phyloP scores from a whole-genome alignment of 2,329 filamentous ascomycete genomes.

The Aspergillus melleus region DNA sequence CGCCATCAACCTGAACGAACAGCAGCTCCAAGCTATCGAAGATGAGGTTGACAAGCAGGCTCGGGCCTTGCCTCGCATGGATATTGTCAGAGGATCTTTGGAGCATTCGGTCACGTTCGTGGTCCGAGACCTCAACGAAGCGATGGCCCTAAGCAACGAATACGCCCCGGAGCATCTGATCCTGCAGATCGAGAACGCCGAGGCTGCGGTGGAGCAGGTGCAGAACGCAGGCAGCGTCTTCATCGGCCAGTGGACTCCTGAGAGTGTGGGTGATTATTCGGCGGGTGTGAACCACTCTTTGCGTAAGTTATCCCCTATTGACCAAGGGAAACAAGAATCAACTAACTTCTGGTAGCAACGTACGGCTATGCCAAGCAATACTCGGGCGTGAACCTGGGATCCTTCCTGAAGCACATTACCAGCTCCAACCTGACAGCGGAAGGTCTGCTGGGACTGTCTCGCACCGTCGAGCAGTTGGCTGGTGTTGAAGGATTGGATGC shows the following conservation, averaged over 20 bases:
- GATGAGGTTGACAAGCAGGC: conserved; percentile 89
- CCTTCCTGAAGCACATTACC: conserved; percentile 97
- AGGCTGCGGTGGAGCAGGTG: conserved; percentile 72
- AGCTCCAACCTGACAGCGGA: conserved; percentile 85
- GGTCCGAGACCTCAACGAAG: conserved; percentile 69
- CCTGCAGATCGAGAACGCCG: conserved; percentile 78
- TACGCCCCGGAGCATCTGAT: conserved; percentile 98
- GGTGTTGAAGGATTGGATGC: conserved; percentile 94
- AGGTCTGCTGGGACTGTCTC: conserved; percentile 80
- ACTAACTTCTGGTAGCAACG: conserved; percentile 63
- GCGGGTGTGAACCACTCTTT: conserved; percentile 97
- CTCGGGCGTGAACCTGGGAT: conserved; percentile 92
- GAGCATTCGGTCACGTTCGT: conserved; percentile 86
- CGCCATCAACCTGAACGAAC: conserved; percentile 73
- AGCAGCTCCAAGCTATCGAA: conserved; percentile 78
- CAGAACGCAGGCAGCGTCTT: conserved; percentile 96
- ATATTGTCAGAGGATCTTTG: conserved; percentile 89
- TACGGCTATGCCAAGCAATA: conserved; percentile 99
- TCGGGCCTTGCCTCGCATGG: conserved; percentile 79
- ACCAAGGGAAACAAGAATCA: background rate
- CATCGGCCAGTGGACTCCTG: conserved; percentile 92
- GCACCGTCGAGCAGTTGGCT: conserved; percentile 90
- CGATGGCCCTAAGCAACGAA: conserved; percentile 80
- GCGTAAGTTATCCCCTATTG: conserved; percentile 62
- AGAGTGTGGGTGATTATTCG: conserved; percentile 97